phyloP scores from a whole-genome alignment of 179 eudicot species.

The Actinidia polygama region DNA sequence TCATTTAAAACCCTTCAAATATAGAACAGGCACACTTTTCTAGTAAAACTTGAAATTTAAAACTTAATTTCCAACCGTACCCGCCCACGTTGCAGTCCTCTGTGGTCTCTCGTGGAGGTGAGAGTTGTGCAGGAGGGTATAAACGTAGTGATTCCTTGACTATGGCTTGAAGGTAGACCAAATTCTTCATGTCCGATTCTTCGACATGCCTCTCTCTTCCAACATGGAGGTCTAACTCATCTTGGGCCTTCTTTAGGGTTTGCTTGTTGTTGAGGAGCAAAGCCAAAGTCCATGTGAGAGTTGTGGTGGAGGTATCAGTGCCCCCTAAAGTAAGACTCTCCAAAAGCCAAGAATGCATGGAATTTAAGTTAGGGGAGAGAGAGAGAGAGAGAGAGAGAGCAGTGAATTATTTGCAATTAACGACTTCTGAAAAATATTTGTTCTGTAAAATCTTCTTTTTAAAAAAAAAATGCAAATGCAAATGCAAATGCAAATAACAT shows the following conservation, averaged over 20 bases:
- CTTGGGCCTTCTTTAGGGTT: slow-evolving; percentile 10
- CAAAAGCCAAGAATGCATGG: not conserved
- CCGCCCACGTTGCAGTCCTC: slow-evolving; percentile 43
- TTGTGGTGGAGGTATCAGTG: not conserved
- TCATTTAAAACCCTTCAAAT: too few relatives aligned
- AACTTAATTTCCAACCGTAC: not conserved
- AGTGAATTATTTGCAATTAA: too few relatives aligned
- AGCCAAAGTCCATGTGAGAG: slow-evolving; percentile 11
- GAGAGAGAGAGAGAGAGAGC: too few relatives aligned
- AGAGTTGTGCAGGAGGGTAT: slow-evolving; percentile 41
- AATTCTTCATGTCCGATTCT: slow-evolving; percentile 12
- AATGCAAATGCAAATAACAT: too few relatives aligned
- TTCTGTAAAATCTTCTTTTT: too few relatives aligned
- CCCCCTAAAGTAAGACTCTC: slow-evolving; percentile 5
- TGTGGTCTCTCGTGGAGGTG: slow-evolving; percentile 24
- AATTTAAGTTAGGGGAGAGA: too few relatives aligned
- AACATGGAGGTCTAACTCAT: not conserved
- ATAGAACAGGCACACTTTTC: too few relatives aligned
- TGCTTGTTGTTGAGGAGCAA: slow-evolving; percentile 9
- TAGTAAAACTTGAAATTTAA: too few relatives aligned
- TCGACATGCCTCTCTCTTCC: slow-evolving; percentile 1
- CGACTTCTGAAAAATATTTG: too few relatives aligned
- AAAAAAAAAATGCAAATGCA: too few relatives aligned
- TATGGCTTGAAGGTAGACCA: slow-evolving; percentile 54
- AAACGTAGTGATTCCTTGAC: slow-evolving; percentile 56